Evolutionary conservation across 1,284 basidiomycete genomes (phyloP), one percentile per base, ranked within the genome.

Genomic region (Cystobasidiaceae sp.): DNA sequence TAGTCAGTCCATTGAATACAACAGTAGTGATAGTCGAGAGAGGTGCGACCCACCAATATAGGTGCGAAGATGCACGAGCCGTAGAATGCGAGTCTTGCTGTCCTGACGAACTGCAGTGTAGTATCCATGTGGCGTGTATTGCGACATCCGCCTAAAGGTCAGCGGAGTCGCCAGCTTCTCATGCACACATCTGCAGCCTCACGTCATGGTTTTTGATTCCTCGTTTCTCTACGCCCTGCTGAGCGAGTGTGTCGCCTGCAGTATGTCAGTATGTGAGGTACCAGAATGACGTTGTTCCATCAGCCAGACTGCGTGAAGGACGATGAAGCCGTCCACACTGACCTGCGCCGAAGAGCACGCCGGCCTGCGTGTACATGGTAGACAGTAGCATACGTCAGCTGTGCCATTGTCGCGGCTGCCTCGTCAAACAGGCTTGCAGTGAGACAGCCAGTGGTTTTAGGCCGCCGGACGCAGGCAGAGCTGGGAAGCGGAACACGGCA

Each of bases 221-320:
- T 72, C 79, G 82, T 67, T 79, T 79, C 74, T 92, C 90, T 28
- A 92, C 83, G 0, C 80, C 85, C 74, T 92, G 87, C 76, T 92
- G 90, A 0, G 90, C 89, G 37, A 92, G 81, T 0, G 89, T 72
- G 74, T 93, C 90, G n/a, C 89, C 90, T 8, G 83, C 78, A n/a
- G 39, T 54, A 19, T 4, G 28, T 28, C n/a, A 52, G 45, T 15
- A 52, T 44, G 28, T 58, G 17, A 17, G 34, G 39, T 44, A 21
- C n/a, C 2, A 32, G 4, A 1, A 46, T 46, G n/a, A 11, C n/a
- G 41, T 41, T n/a, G 45, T 23, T 11, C 2, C 2, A 2, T 50
- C 33, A 28, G 13, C 45, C 27, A 21, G 19, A 55, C n/a, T 55
- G 6, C 17, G 7, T 55, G 4, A 25, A 41, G 34, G 19, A 7